Evolutionary conservation across 2,329 filamentous ascomycete genomes (phyloP).

Genomic region (Arthrobotrys sinensis): DNA sequence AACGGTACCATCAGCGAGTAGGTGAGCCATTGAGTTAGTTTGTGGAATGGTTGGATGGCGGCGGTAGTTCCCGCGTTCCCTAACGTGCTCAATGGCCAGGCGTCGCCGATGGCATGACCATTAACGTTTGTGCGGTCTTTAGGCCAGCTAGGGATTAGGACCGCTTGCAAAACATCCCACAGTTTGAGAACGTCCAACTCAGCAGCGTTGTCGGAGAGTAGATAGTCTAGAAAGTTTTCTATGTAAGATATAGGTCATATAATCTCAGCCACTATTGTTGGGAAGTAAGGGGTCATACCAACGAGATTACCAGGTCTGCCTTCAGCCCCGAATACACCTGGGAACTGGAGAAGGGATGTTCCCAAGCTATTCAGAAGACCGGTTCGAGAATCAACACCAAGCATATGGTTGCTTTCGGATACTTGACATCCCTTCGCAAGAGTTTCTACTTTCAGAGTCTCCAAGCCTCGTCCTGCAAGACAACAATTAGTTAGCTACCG

Average conservation of each 20-base stretch:
- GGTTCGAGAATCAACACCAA: conserved; percentile 75
- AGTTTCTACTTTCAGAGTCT: conserved; percentile 65
- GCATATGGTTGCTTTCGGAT: conserved; percentile 69
- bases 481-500: conserved; percentile 85
- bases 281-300: conserved; percentile 23
- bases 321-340: conserved; percentile 24
- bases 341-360: conserved; percentile 83
- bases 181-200: conserved; percentile 89
- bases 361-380: conserved; percentile 85
- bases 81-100: conserved; percentile 90
- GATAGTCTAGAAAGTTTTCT: conserved; percentile 83
- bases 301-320: conserved; percentile 42
- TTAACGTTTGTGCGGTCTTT: conserved; percentile 87
- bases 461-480: conserved; percentile 81
- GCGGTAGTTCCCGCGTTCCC: conserved; percentile 74
- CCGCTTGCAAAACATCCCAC: conserved; percentile 91
- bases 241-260: no score
- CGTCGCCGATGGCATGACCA: conserved; percentile 90
- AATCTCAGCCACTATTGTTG: no score
- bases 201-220: conserved; percentile 82
- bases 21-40: conserved; percentile 93
- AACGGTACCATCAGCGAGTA: conserved; percentile 95
- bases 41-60: conserved; percentile 82
- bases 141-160: conserved; percentile 90
- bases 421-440: conserved; percentile 70